Percentiles rank a stretch among this genome's conserved stretches.
Evolutionary conservation across 345 rosid species (phyloP).

Genomic region (Eucalyptus marginata): DNA sequence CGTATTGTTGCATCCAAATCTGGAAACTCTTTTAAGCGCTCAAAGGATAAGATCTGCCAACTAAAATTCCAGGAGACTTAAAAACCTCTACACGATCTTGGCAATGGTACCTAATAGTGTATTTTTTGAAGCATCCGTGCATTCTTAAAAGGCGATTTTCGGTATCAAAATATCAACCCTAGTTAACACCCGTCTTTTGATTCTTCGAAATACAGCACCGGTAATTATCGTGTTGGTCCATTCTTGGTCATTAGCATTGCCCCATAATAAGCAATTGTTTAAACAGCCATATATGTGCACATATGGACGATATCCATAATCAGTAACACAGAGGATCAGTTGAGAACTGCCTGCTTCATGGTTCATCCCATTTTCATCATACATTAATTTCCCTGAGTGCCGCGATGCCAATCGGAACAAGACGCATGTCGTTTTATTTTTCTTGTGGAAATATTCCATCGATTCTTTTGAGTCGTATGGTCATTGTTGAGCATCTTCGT

Average conservation of each 20-base stretch:
- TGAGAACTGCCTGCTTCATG: neutral
- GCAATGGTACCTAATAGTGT: neutral
- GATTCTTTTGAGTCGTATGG: neutral
- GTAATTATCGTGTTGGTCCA: neutral
- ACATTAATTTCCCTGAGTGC: neutral
- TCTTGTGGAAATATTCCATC: neutral
- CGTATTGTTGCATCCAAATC: neutral
- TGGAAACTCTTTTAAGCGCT: neutral
- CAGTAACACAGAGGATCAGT: neutral
- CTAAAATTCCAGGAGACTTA: neutral
- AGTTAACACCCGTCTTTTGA: neutral
- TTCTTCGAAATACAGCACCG: neutral
- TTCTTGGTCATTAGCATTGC: neutral
- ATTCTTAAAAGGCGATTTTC: neutral
- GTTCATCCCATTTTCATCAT: neutral
- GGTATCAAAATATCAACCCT: neutral
- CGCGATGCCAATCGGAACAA: neutral
- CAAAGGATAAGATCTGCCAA: neutral
- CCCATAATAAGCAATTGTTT: neutral
- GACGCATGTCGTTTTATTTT: neutral
- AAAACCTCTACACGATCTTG: neutral
- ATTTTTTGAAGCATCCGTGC: neutral
- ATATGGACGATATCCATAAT: neutral
- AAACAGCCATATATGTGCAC: neutral
- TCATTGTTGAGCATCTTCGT: neutral